Evolutionary conservation across 1,139 yeast genomes (phyloP), one percentile per base, ranked within the genome.

Genomic region (Scheffersomyces titani): DNA sequence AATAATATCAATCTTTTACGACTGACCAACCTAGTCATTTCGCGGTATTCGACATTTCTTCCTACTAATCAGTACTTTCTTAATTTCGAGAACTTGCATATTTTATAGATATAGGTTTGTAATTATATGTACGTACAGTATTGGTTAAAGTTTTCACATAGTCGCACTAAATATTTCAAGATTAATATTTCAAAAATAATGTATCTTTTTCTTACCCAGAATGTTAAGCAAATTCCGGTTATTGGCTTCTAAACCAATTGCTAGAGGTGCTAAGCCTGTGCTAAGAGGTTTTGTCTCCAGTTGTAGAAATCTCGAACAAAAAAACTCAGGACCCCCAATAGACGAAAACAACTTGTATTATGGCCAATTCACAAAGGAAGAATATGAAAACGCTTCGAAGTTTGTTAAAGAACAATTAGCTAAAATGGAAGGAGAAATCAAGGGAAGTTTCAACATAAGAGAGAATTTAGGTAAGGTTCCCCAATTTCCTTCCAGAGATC

Each of bases 351-450:
- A 72, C 1, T 64, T 70, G 47, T 68, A 69, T 60, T 71, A 64
- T 61, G 81, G 80, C 1, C 66, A 73, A 53, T 78, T 77, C 65
- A 74, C 81, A 47, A 67, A 76, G 57, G 69, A 75, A 58, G 83
- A 80, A 59, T 80, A 77, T 59, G 76, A 78, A 20, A 67, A 71
- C 49, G 84, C 83, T 2, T 70, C 77, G 13, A 64, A 68, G 44
- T 65, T 67, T 51, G 69, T 80, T n/a, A 67, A 70, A 51, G 61
- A 70, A n/a, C 82, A 78, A 59, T 70, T 78, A 52, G 59, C 58
- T 21, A 66, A 70, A 49, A 64, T 80, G 20, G 82, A 77, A 57
- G 62, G 61, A 5, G 71, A 72, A 18, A 80, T 80, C 56, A 78
- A 77, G 59, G 83, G 83, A n/a, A 73, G 69, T 18, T 68, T 64